These are phyloP conservation scores for Parafenestella ontariensis DNA, from an alignment of 2,329 filamentous ascomycete genomes.

Conservation along the genomic window DNA sequence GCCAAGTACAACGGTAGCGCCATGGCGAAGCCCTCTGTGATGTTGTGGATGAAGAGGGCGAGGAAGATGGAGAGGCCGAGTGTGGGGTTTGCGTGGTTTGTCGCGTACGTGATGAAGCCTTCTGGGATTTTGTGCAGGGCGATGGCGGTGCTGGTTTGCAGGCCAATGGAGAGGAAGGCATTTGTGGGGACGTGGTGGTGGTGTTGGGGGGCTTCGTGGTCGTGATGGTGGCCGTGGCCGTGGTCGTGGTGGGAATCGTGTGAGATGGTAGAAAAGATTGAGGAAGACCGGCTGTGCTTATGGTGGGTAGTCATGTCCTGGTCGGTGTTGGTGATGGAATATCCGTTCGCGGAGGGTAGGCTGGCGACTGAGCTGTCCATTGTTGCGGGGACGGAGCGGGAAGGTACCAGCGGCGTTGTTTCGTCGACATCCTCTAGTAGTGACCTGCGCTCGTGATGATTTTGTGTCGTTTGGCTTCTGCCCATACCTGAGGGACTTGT, in stretches of 20 bases:
- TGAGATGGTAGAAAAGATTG: constrained; percentile 18
- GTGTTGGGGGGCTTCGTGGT: constrained; percentile 63
- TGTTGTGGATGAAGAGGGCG: constrained; percentile 96
- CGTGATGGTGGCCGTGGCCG: constrained; percentile 6
- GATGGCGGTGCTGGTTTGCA: constrained; percentile 94
- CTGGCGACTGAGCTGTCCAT: constrained; percentile 30
- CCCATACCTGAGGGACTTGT: constrained; percentile 25
- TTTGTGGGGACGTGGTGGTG: constrained; percentile 97
- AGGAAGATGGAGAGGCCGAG: constrained; percentile 93
- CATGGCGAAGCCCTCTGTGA: constrained; percentile 95
- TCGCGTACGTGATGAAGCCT: constrained; percentile 89
- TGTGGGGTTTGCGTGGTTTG: constrained; percentile 90
- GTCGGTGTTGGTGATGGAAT: constrained; percentile 6
- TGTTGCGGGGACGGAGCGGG: constrained; percentile 31
- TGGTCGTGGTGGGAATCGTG: constrained; percentile 25
- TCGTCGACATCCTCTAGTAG: constrained; percentile 42
- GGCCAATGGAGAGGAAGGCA: constrained; percentile 90
- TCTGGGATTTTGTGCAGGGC: constrained; percentile 95
- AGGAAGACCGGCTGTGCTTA: constrained; percentile 22
- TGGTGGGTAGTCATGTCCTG: constrained; percentile 10
- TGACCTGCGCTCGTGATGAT: constrained; percentile 36
- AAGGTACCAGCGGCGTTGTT: constrained; percentile 26
- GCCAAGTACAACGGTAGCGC: constrained; percentile 92
- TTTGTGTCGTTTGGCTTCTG: constrained; percentile 32
- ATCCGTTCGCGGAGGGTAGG: constrained; percentile 19